Evolutionary conservation across 371 early-diverging fungal species (phyloP).

Genomic region (Capillidium heterosporum): DNA sequence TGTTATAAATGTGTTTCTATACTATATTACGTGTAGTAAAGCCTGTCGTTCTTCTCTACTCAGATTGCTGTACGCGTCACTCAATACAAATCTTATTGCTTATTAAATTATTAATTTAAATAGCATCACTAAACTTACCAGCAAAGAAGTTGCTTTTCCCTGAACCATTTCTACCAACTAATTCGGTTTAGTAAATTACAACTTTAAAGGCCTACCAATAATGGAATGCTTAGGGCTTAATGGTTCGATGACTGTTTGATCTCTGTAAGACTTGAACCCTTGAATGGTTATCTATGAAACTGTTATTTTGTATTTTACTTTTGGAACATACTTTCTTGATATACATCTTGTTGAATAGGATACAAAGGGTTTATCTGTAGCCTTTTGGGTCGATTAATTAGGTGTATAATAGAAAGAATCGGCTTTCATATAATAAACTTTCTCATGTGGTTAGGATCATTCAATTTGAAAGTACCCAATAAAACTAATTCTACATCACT

Average conservation of each 20-base stretch:
- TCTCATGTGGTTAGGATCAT: too few relatives aligned
- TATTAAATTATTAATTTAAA: constrained; percentile 5
- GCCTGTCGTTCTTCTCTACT: constrained; percentile 84
- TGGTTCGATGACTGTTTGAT: constrained; percentile 80
- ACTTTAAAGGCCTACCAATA: constrained; percentile 41
- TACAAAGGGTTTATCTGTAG: too few relatives aligned
- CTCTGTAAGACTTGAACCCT: constrained; percentile 97
- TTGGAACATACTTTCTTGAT: too few relatives aligned
- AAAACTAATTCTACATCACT: too few relatives aligned
- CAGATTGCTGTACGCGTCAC: constrained; percentile 87
- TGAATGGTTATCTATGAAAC: constrained; percentile 90
- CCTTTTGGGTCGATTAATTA: too few relatives aligned
- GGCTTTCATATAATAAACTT: too few relatives aligned
- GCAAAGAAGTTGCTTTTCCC: constrained; percentile 99
- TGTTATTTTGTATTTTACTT: too few relatives aligned
- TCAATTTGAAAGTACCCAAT: too few relatives aligned
- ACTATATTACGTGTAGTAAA: constrained; percentile 62
- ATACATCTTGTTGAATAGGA: too few relatives aligned
- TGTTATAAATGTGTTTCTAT: neutral
- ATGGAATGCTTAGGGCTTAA: constrained; percentile 89
- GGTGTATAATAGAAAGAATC: too few relatives aligned
- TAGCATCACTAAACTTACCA: constrained; percentile 19
- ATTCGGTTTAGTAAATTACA: neutral
- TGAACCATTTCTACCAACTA: constrained; percentile 98
- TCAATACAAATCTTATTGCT: constrained; percentile 93